These are phyloP conservation scores for Drechslerella dactyloides DNA, from an alignment of 2,329 filamentous ascomycete genomes.

Conservation along the genomic window DNA sequence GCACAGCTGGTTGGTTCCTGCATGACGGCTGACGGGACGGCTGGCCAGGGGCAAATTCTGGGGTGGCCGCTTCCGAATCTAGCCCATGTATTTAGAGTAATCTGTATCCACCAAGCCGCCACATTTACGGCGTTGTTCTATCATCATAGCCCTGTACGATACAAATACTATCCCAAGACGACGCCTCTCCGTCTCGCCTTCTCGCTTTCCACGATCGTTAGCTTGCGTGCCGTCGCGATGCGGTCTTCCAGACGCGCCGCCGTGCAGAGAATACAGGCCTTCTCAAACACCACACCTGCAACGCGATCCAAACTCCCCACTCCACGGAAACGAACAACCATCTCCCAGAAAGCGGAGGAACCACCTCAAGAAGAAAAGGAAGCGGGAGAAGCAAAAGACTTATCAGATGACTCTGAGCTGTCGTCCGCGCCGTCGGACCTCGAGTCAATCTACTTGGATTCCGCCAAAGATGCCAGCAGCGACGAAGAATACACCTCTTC, in stretches of 20 bases:
- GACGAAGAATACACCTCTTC: conserved; percentile 41
- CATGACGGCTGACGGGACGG: conserved; percentile 24
- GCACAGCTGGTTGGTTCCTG: conserved; percentile 40
- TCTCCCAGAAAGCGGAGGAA: background rate
- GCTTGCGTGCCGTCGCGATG: conserved; percentile 18
- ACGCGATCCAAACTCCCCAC: conserved; percentile 41
- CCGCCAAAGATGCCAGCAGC: conserved; percentile 17
- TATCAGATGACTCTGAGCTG: conserved; percentile 36
- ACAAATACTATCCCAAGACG: background rate
- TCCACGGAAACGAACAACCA: conserved; percentile 13
- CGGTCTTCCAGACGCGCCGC: conserved; percentile 32
- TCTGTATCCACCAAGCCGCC: background rate
- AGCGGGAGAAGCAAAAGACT: background rate
- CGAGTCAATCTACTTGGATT: conserved; percentile 40
- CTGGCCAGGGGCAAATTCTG: conserved; percentile 40
- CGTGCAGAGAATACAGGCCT: conserved; percentile 39
- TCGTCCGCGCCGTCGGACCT: conserved; percentile 48
- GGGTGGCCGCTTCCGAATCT: background rate
- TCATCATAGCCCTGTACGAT: background rate
- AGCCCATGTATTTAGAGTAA: background rate
- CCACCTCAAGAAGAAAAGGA: conserved; percentile 1
- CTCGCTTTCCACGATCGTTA: background rate
- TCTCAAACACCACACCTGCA: conserved; percentile 43
- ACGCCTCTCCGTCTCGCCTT: background rate
- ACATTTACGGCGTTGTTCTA: background rate